These are phyloP conservation scores for Clathrospora elynae DNA, from an alignment of 2,329 filamentous ascomycete genomes.

Conservation along the genomic window DNA sequence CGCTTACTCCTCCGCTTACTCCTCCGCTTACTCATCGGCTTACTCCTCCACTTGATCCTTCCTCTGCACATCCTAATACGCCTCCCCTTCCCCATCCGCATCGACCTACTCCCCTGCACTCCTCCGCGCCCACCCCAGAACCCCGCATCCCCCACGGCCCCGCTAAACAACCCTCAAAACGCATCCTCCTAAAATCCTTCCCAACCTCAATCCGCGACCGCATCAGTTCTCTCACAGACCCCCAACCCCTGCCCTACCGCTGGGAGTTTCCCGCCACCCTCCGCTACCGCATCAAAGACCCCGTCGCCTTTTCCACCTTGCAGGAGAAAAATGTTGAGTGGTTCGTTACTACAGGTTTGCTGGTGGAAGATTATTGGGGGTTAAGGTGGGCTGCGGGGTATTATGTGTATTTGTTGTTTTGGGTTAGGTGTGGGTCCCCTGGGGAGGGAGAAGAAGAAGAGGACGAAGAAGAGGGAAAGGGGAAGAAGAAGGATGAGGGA, in stretches of 20 bases:
- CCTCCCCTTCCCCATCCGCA: not conserved
- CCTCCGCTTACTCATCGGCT: no score
- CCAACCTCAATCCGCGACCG: conserved; percentile 4
- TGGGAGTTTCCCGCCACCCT: not conserved
- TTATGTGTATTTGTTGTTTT: conserved; percentile 1
- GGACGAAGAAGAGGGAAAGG: not conserved
- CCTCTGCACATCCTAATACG: not conserved
- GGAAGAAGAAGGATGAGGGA: no score
- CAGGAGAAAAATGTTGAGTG: conserved; percentile 1
- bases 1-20: no score
- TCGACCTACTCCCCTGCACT: not conserved
- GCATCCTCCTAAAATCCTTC: conserved; percentile 1
- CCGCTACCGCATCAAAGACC: conserved; percentile 1
- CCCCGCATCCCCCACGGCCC: not conserved
- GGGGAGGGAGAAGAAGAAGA: no score
- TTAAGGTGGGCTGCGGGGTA: conserved; percentile 3
- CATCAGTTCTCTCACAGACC: not conserved
- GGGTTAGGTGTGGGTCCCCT: no score
- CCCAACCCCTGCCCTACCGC: not conserved
- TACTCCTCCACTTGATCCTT: no score
- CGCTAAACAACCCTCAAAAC: not conserved
- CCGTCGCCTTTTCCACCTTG: not conserved
- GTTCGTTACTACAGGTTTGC: conserved; percentile 3
- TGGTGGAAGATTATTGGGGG: not conserved
- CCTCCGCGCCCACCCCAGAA: not conserved